Percentiles rank a stretch among this genome's conserved stretches.
phyloP scores from a whole-genome alignment of 768 basidiomycete genomes.

The Vararia minispora region DNA sequence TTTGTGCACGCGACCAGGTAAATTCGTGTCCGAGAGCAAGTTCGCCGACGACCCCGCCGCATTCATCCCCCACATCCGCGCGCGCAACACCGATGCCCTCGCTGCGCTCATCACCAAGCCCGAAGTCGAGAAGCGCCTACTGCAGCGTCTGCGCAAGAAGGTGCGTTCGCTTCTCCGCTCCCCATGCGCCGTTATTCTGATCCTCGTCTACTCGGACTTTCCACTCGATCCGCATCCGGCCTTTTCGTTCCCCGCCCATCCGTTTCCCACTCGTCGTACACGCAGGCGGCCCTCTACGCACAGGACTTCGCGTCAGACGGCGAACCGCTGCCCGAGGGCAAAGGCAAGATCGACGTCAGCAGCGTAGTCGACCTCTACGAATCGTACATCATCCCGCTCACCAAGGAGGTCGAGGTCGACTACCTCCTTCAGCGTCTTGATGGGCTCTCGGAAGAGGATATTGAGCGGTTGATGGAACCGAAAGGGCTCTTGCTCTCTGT shows the following conservation, averaged over 20 bases:
- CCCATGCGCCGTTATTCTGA: conserved; percentile 31
- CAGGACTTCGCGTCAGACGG: conserved; percentile 74
- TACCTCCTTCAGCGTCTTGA: conserved; percentile 89
- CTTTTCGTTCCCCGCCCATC: no score
- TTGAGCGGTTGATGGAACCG: no score
- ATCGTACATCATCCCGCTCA: conserved; percentile 92
- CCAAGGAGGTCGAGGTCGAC: conserved; percentile 98
- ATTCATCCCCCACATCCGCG: conserved; percentile 87
- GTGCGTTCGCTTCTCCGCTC: no score
- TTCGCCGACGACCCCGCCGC: conserved; percentile 77
- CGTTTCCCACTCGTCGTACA: no score
- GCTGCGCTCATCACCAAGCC: conserved; percentile 94
- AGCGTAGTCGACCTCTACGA: conserved; percentile 90
- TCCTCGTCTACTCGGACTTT: no score
- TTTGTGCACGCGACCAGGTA: conserved; percentile 41
- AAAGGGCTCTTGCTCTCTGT: no score
- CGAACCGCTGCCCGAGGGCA: conserved; percentile 30
- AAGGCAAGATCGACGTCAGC: conserved; percentile 80
- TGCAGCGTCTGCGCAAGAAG: conserved; percentile 80
- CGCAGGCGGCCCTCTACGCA: conserved; percentile 57
- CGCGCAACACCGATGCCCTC: conserved; percentile 65
- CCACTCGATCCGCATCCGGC: no score
- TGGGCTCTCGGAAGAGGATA: conserved; percentile 71
- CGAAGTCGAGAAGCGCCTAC: conserved; percentile 80
- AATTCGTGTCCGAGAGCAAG: conserved; percentile 98